Conservation (phyloP, 768 basidiomycete species). For the Trametes maxima region DNA sequence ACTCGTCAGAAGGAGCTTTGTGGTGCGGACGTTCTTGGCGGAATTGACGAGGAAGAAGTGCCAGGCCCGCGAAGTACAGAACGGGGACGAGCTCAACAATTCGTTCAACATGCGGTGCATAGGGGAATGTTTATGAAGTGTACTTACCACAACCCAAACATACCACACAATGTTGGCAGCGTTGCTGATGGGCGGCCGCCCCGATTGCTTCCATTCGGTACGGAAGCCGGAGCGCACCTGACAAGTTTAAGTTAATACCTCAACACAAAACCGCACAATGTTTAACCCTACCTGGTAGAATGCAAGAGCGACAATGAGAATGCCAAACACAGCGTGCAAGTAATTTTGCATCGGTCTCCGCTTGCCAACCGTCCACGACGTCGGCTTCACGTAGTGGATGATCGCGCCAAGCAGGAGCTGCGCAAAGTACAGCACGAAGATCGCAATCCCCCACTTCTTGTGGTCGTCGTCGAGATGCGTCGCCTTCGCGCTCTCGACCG, state of each 20-base stretch:
- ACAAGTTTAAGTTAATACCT: neutral
- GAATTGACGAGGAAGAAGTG: conserved; percentile 35
- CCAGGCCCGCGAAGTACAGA: conserved; percentile 33
- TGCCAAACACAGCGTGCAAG: conserved; percentile 49
- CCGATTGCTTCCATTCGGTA: conserved; percentile 36
- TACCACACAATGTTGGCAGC: conserved; percentile 36
- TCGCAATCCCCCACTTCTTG: conserved; percentile 53
- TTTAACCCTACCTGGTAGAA: conserved; percentile 41
- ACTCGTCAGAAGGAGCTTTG: conserved; percentile 18
- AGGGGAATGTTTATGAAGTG: conserved; percentile 39
- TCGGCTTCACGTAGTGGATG: conserved; percentile 56
- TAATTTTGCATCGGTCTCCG: conserved; percentile 49
- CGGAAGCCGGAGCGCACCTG: conserved; percentile 48
- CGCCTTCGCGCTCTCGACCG: conserved; percentile 35
- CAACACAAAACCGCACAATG: neutral
- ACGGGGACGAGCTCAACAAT: conserved; percentile 31
- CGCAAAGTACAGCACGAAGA: conserved; percentile 55
- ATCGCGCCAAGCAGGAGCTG: conserved; percentile 52
- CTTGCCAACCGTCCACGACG: conserved; percentile 36
- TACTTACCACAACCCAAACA: conserved; percentile 52
- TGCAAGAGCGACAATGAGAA: conserved; percentile 55
- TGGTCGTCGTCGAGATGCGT: conserved; percentile 46
- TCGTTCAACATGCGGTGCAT: neutral
- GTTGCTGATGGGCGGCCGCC: conserved; percentile 28
- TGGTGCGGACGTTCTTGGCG: conserved; percentile 29